Evolutionary conservation across 2,329 filamentous ascomycete genomes (phyloP).

Genomic region (Hirsutella thompsonii): DNA sequence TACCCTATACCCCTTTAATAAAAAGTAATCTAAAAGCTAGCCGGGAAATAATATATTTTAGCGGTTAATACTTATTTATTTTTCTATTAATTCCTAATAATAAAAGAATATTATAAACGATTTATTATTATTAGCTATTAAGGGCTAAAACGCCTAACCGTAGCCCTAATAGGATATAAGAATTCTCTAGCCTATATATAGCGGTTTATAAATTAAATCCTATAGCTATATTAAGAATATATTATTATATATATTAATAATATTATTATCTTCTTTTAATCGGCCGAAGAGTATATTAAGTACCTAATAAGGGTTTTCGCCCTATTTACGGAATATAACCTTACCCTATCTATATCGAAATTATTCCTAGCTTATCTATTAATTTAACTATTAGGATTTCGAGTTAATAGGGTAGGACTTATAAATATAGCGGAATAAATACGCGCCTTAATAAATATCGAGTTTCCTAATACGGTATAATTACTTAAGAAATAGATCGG

Average conservation of each 20-base stretch:
- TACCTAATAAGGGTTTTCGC: background rate
- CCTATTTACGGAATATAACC: no score
- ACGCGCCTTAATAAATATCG: background rate
- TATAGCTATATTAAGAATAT: background rate
- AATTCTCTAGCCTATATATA: background rate
- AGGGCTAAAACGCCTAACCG: background rate
- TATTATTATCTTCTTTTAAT: background rate
- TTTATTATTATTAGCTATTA: background rate
- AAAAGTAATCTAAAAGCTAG: background rate
- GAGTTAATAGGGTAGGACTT: background rate
- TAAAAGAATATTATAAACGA: background rate
- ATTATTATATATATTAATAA: background rate
- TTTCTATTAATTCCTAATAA: background rate
- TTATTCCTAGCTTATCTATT: background rate
- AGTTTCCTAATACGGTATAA: background rate
- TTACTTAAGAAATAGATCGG: background rate
- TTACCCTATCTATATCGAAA: background rate
- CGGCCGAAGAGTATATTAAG: background rate
- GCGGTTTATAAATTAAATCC: background rate
- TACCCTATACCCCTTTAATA: background rate
- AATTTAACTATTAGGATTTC: background rate
- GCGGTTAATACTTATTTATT: background rate
- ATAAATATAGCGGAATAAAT: background rate
- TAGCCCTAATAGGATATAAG: background rate
- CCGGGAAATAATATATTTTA: background rate